These are phyloP conservation scores for Ulmus americana DNA, from an alignment of 331 rosid genomes.

Conservation along the genomic window DNA sequence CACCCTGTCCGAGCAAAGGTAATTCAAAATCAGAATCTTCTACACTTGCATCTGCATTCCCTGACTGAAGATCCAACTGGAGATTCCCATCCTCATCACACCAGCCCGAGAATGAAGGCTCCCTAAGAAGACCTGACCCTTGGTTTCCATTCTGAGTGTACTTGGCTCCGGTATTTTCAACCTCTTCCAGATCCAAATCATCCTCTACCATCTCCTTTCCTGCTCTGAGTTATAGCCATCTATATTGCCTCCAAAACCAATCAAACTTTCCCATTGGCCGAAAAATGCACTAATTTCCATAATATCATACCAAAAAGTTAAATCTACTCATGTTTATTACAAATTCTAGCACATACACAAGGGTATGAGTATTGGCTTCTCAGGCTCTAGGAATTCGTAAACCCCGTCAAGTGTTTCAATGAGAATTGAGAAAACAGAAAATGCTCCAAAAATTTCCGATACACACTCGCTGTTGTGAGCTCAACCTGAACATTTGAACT, in stretches of 20 bases:
- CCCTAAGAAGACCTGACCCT: constrained; percentile 43
- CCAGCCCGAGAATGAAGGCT: constrained; percentile 70
- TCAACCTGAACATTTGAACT: constrained; percentile 12
- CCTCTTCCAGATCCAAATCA: constrained; percentile 40
- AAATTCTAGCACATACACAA: constrained; percentile 17
- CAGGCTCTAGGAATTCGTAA: neutral
- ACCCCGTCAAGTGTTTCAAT: neutral
- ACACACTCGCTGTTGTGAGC: constrained; percentile 5
- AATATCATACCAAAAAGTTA: constrained; percentile 23
- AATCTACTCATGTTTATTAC: constrained; percentile 15
- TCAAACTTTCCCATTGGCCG: constrained; percentile 22
- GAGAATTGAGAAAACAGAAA: constrained; percentile 1
- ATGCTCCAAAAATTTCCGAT: constrained; percentile 18
- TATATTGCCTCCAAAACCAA: constrained; percentile 18
- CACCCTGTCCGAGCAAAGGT: constrained; percentile 43
- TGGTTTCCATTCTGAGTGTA: constrained; percentile 29
- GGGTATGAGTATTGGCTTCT: constrained; percentile 13
- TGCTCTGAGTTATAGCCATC: constrained; percentile 33
- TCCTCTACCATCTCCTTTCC: constrained; percentile 40
- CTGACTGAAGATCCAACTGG: constrained; percentile 33
- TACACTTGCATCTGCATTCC: constrained; percentile 33
- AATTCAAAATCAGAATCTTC: constrained; percentile 56
- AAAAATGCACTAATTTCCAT: constrained; percentile 20
- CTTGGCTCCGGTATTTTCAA: constrained; percentile 25
- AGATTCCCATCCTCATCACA: constrained; percentile 45